Conservation (phyloP, 106 monocot genomes). For the Cymbidium sinense region DNA sequence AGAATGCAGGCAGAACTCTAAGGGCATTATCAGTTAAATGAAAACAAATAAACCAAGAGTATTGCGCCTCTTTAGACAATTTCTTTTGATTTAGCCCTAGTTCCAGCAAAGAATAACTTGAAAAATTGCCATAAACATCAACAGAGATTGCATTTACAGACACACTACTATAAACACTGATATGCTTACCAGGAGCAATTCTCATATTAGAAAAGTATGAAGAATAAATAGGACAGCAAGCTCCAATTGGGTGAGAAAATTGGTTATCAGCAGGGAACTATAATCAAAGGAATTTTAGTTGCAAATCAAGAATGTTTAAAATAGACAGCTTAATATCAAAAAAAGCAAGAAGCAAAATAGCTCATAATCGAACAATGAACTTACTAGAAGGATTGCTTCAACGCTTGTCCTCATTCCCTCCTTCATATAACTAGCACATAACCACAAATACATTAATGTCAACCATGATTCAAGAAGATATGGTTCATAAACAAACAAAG, state of each 20-base stretch:
- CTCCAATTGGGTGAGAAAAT: background rate
- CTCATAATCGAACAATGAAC: background rate
- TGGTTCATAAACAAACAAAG: background rate
- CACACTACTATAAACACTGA: background rate
- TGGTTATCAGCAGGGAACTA: background rate
- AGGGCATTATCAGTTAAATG: background rate
- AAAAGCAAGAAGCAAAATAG: background rate
- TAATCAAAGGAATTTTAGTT: background rate
- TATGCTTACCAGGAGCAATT: background rate
- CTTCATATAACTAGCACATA: constrained; percentile 49
- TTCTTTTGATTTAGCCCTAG: background rate
- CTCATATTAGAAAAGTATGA: background rate
- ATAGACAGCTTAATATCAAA: background rate
- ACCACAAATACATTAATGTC: background rate
- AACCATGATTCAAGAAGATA: background rate
- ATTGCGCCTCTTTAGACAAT: background rate
- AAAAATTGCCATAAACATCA: background rate
- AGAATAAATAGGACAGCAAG: background rate
- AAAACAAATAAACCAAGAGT: background rate
- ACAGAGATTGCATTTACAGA: background rate
- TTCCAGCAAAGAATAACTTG: background rate
- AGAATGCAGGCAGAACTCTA: background rate
- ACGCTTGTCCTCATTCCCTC: constrained; percentile 68
- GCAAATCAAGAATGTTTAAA: background rate
- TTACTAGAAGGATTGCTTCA: constrained; percentile 55